Evolutionary conservation across 2,329 filamentous ascomycete genomes (phyloP), one percentile per base, ranked within the genome.

Genomic region (Monosporascus sp.): DNA sequence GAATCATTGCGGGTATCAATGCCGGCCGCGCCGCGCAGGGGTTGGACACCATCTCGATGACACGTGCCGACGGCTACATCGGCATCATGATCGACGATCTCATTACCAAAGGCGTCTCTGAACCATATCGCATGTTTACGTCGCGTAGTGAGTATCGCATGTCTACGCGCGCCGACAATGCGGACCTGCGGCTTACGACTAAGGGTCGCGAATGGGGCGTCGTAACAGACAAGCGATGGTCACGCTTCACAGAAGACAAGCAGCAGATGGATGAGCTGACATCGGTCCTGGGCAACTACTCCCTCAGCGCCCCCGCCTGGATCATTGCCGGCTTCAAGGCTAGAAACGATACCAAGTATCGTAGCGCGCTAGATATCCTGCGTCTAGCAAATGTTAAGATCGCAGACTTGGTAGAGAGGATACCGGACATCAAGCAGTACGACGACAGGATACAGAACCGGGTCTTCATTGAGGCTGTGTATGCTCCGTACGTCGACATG

Each of bases 11-110:
- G 0, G 94, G 94, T 34, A 92, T 93, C 63, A 99, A 99, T 65
- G 94, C 94, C 1, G 94, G 93, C 2, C 81, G 94, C n/a, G 80
- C 85, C 1, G 83, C 92, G 0, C 80, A 83, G 55, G 81, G 81
- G 1, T 83, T 87, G 53, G 69, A 77, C 2, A 79, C 84, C 0
- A 77, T 95, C 55, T 81, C 81, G 0, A 74, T 99, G 31, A 85
- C 85, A 7, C 82, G 94, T 58, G 86, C 88, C 1, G 93, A 99
- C 69, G 91, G 90, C 14, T 99, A 97, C 70, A 97, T 99, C 65
- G 94, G 94, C 60, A 88, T 99, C 72, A 96, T 99, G 91, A 92
- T 99, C 63, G 94, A 99, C 70, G 94, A 99, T 68, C 83, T 99
- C 38, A 86, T 96, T 65, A 97, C 93, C 22, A 97, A 97, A 72